Evolutionary conservation across 2,329 filamentous ascomycete species (phyloP).

Genomic region (Phoma herbarum): DNA sequence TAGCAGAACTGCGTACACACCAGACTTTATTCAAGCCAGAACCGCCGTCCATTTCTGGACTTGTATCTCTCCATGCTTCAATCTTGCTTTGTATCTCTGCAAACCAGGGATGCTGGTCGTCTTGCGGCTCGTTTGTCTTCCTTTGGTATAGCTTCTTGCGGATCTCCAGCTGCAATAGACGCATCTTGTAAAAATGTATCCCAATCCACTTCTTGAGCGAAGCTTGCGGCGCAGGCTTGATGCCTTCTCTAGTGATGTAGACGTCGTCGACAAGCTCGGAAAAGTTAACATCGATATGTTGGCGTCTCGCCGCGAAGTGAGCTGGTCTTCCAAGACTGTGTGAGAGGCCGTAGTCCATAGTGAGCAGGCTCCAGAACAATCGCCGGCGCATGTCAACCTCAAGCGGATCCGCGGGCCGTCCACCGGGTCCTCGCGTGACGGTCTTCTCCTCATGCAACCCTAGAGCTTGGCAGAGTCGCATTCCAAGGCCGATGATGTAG

Average conservation of each 20-base stretch:
- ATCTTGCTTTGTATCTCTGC: constrained; percentile 79
- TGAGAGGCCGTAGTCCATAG: constrained; percentile 88
- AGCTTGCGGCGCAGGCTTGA: constrained; percentile 72
- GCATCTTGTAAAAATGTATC: constrained; percentile 94
- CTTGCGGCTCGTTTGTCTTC: constrained; percentile 77
- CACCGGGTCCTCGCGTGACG: constrained; percentile 70
- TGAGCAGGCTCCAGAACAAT: constrained; percentile 85
- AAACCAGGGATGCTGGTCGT: constrained; percentile 90
- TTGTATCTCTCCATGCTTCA: constrained; percentile 78
- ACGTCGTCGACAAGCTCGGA: constrained; percentile 84
- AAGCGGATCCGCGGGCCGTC: constrained; percentile 71
- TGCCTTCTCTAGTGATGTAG: constrained; percentile 80
- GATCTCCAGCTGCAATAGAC: constrained; percentile 86
- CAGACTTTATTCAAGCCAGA: constrained; percentile 80
- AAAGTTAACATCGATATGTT: constrained; percentile 85
- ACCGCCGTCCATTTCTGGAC: constrained; percentile 74
- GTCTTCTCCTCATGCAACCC: constrained; percentile 90
- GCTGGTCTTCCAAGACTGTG: constrained; percentile 88
- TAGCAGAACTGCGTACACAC: constrained; percentile 59
- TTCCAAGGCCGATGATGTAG: constrained; percentile 88
- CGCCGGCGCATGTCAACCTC: constrained; percentile 90
- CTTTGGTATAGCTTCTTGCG: constrained; percentile 85
- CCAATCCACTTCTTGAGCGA: constrained; percentile 87
- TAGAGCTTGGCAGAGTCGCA: constrained; percentile 87
- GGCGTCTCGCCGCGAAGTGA: constrained; percentile 81